Evolutionary conservation across 805 yeast genomes (phyloP), one percentile per base, ranked within the genome.

Genomic region (Candida nanaspora): DNA sequence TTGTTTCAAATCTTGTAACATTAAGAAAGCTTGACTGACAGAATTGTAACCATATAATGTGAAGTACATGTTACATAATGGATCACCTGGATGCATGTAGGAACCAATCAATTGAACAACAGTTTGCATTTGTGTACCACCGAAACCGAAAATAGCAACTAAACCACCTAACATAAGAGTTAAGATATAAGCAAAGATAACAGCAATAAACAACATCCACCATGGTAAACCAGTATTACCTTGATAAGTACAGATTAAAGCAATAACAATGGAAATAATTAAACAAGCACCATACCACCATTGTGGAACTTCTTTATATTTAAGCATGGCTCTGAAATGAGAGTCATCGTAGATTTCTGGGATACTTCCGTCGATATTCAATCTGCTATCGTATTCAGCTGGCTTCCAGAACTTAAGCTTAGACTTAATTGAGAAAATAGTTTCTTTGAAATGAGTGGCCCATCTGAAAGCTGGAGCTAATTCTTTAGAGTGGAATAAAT

Each of bases 371-470:
- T 51, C 49, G 9, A 20, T 16, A 42, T 48, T 46, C 23, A 51
- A 37, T 45, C 56, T 49, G 38, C 49, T 45, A 38, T 51, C 56
- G 5, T 18, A 15, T 21, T 29, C 30, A 21, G 51, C 61, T 4
- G 68, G 70, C 36, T 69, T 58, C 55, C 72, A 73, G 22, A 66
- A 74, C 13, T 73, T 69, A 68, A 72, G 66, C 37, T 65, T 62
- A 45, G 68, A 21, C 27, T 47, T 7, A 25, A 65, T 3, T 16
- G 37, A 21, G 34, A 45, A 46, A 31, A 46, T 47, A 16, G 46
- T 37, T 27, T 42, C 39, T 26, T 35, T 35, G 15, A 18, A 18
- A 16, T 35, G n/a, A 5, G 5, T 26, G 16, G 55, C 38, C 59
- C 59, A 56, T 18, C 33, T 30, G 39, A 56, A 49, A 18, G 59